Base-by-base conservation (phyloP, 148 eudicot species). In the Rhododendron molle region DNA sequence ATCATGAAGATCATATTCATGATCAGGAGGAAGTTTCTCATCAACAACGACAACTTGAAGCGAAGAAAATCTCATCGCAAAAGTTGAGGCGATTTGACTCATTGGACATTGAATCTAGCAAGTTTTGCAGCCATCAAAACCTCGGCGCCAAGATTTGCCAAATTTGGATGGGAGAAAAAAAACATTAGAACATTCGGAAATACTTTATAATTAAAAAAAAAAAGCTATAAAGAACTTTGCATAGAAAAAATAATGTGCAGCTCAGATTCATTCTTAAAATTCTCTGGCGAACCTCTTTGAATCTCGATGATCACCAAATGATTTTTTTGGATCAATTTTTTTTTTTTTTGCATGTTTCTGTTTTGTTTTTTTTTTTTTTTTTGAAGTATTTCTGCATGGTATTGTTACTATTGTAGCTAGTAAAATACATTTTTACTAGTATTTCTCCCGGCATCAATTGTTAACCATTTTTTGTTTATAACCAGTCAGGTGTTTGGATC, bases 101-200 rank as follows among this genome's bases (percentile, higher is more conserved):
- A 1, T 52, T 85, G 80, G 87, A 85, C 81, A 38, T 85, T 14
- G 87, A 85, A 50, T 80, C 87, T 4, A 1, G 87, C 43, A 47
- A 32, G 54, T 2, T 85, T 69, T 40, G 12, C n/a, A 16, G n/a
- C 32, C 71, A 46, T 14, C 30, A 7, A 0, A 18, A 7, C 74
- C 74, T 13, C 40, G 50, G 52, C 46, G 15, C 11, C 80, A 34
- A 78, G 69, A 43, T 69, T 69, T 28, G 36, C 30, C 71, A 62
- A 23, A 62, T 4, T 46, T 46, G 9, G 11, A 46, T 16, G 1
- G 2, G 18, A 54, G 1, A n/a, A 46, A 7, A 46, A 46, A 46
- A 44, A 9, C 11, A 46, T 4, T 15, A 54, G 21, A 54, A 4
- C 21, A 54, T 16, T 16, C 20, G 20, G 20, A 54, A 54, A 16